These are phyloP conservation scores for Hypoxylon crocopeplum DNA, from an alignment of 495 filamentous ascomycete genomes.

Conservation along the genomic window DNA sequence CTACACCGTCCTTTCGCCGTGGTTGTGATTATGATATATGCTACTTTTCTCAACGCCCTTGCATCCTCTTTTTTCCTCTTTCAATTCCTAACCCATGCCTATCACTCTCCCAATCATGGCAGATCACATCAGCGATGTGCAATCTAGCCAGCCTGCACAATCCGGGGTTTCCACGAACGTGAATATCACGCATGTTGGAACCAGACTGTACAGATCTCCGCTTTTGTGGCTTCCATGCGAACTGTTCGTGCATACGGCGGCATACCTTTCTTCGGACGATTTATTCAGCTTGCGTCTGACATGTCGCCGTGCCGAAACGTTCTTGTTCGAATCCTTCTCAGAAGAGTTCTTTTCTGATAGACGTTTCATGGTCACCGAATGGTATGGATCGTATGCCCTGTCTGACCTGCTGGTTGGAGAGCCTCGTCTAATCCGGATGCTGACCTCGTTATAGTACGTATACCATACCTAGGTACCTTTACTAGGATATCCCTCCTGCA, in stretches of 20 bases:
- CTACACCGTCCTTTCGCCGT: background rate
- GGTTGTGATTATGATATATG: background rate
- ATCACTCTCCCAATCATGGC: slow-evolving; percentile 6
- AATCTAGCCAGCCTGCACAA: slow-evolving; percentile 1
- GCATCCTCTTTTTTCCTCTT: background rate
- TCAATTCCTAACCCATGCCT: background rate
- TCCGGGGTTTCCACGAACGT: slow-evolving; percentile 6
- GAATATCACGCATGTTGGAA: slow-evolving; percentile 22
- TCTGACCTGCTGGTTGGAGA: background rate
- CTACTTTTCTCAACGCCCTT: background rate
- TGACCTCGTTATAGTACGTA: slow-evolving; percentile 21
- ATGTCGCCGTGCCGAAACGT: slow-evolving; percentile 46
- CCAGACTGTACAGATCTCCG: slow-evolving; percentile 19
- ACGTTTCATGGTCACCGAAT: slow-evolving; percentile 51
- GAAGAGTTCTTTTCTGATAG: slow-evolving; percentile 53
- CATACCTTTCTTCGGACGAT: slow-evolving; percentile 28
- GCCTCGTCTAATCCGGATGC: background rate
- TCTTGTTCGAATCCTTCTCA: slow-evolving; percentile 45
- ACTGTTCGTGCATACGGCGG: slow-evolving; percentile 30
- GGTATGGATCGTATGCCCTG: slow-evolving; percentile 20
- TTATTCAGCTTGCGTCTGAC: slow-evolving; percentile 43
- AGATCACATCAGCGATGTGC: slow-evolving; percentile 1
- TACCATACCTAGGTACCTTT: background rate
- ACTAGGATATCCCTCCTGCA: background rate
- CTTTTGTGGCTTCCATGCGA: slow-evolving; percentile 37